Base-by-base conservation (phyloP, 179 eudicot species). In the Spergularia azorica region DNA sequence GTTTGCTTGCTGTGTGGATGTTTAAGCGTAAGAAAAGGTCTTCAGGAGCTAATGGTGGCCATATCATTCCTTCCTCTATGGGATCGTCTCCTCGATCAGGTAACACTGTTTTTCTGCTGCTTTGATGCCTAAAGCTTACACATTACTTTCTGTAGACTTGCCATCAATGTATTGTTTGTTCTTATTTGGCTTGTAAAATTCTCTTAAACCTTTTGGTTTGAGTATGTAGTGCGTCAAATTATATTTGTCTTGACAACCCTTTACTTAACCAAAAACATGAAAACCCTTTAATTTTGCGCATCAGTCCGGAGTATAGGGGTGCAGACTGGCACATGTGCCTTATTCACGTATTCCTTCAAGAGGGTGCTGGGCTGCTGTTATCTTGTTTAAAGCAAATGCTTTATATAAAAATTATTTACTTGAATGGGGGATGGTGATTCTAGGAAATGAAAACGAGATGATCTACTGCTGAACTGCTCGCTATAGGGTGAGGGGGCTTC, bases 31-130 rank as follows among this genome's bases (percentile, higher is more conserved):
- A 77, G 81, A 81, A 64, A 73, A 79, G 79, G 81, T 76, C 68
- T 32, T 43, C 72, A 58, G 83, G 80, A 70, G 61, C 71, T 54
- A 66, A 79, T 74, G 78, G 77, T 76, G 88, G 85, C 66, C 79
- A 83, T 74, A 69, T 78, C 56, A 79, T 64, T 51, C 86, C 88
- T 62, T 79, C 86, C 13, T 76, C 88, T 58, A 69, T 67, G 9
- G 86, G 83, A 0, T 86, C 88, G 63, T 83, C 88, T 52, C 88
- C 86, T 20, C 74, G 83, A 66, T 83, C 88, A 83, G 88, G 88
- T 86, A 86, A 73, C 65, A 38, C 20, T 36, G 39, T 67, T 71
- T 56, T n/a, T 56, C 18, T 43, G 41, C 46, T 38, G 18, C 48
- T 39, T 70, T 60, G 55, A 65, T 74, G 4, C 38, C 61, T 59